Evolutionary conservation across 352 stramenopile species (phyloP).

Genomic region (Pilasporangium apinafurcum): DNA sequence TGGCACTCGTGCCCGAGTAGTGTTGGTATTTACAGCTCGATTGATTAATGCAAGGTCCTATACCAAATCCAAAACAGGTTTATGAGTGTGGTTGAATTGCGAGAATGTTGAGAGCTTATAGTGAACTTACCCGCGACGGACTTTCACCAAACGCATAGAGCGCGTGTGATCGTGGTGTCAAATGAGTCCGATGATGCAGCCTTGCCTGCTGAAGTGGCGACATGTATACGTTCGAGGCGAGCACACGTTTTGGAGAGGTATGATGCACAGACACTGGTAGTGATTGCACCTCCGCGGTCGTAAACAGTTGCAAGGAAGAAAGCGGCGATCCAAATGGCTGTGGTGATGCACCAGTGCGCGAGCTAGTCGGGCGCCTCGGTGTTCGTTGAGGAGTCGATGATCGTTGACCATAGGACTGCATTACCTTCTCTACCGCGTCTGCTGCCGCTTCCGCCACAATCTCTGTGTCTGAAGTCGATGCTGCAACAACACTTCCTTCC

Average conservation of each 20-base stretch:
- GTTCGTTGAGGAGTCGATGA: conserved; percentile 33
- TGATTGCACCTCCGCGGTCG: conserved; percentile 65
- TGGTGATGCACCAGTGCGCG: conserved; percentile 23
- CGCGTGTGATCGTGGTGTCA: conserved; percentile 74
- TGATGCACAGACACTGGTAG: conserved; percentile 72
- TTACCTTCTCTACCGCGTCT: conserved; percentile 57
- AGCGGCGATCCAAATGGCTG: conserved; percentile 39
- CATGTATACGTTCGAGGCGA: conserved; percentile 82
- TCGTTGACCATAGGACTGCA: conserved; percentile 28
- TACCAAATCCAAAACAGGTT: no score
- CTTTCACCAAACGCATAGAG: conserved; percentile 87
- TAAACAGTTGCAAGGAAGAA: conserved; percentile 51
- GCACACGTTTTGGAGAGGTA: conserved; percentile 74
- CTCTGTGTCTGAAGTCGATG: conserved; percentile 68
- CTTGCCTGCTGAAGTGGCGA: conserved; percentile 74
- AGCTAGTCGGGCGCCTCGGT: no score
- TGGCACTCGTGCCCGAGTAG: conserved; percentile 7
- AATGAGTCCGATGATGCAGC: conserved; percentile 55
- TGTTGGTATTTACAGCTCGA: conserved; percentile 51
- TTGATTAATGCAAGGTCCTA: conserved; percentile 76
- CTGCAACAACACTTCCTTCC: conserved; percentile 28
- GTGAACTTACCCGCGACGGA: conserved; percentile 53
- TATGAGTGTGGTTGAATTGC: no score
- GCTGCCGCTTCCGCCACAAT: conserved; percentile 72
- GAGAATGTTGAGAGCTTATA: no score